These are phyloP conservation scores for Syzygium malaccense DNA, from an alignment of 441 rosid species.

Conservation along the genomic window DNA sequence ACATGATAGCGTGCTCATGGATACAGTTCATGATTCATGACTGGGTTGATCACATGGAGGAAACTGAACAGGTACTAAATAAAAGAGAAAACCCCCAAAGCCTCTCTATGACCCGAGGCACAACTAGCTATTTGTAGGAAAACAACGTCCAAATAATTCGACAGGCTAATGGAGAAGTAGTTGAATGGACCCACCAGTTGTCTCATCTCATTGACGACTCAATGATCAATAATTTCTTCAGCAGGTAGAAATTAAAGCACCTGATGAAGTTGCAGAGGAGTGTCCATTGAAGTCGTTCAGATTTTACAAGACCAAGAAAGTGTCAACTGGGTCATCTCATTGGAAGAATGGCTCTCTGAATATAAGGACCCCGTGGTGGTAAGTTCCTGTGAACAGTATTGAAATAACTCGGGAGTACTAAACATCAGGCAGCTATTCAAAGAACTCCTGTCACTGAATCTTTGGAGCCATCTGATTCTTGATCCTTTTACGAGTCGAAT, in stretches of 20 bases:
- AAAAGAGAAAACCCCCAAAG: neutral
- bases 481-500: neutral
- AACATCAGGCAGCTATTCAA: neutral
- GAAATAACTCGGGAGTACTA: neutral
- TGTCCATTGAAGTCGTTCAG: constrained; percentile 55
- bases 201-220: neutral
- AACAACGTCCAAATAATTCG: neutral
- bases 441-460: neutral
- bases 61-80: constrained; percentile 39
- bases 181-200: neutral
- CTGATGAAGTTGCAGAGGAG: constrained; percentile 35
- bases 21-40: constrained; percentile 82
- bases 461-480: neutral
- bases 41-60: constrained; percentile 75
- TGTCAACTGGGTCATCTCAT: constrained; percentile 38
- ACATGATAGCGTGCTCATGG: constrained; percentile 73
- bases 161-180: neutral
- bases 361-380: constrained; percentile 77
- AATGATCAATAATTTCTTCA: neutral
- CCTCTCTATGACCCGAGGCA: neutral
- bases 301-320: constrained; percentile 49
- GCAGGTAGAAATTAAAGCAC: constrained; percentile 53
- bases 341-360: constrained; percentile 45
- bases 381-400: neutral
- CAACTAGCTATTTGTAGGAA: neutral